phyloP scores from a whole-genome alignment of 2,329 filamentous ascomycete genomes.

The Gliomastix tumulicola region DNA sequence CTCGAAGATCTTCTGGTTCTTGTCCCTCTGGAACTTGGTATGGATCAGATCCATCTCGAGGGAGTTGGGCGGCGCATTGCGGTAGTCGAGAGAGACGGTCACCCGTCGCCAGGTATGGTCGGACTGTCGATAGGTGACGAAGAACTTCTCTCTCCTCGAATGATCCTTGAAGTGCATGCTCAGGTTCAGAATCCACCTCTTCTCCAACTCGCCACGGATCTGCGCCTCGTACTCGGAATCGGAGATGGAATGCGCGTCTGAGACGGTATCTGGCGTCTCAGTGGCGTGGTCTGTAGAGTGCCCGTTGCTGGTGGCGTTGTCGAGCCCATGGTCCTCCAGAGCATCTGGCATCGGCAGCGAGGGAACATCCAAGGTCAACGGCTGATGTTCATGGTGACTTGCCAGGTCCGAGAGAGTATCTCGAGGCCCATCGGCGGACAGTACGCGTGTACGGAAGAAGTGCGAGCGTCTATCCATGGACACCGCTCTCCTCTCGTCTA shows the following conservation, averaged over 20 bases:
- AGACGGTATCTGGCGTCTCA: background rate
- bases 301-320: too few relatives aligned
- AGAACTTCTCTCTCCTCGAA: slow-evolving; percentile 93
- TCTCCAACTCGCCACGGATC: slow-evolving; percentile 76
- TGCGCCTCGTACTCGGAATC: slow-evolving; percentile 25
- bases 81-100: slow-evolving; percentile 91
- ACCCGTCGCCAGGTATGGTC: slow-evolving; percentile 78
- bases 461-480: slow-evolving; percentile 52
- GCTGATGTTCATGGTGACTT: too few relatives aligned
- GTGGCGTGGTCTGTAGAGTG: background rate
- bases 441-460: too few relatives aligned
- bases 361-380: too few relatives aligned
- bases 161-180: slow-evolving; percentile 97
- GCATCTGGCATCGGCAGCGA: too few relatives aligned
- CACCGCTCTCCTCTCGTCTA: slow-evolving; percentile 62
- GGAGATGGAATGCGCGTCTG: background rate
- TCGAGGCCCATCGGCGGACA: too few relatives aligned
- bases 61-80: slow-evolving; percentile 69
- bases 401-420: too few relatives aligned
- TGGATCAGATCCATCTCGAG: slow-evolving; percentile 76
- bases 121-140: slow-evolving; percentile 84
- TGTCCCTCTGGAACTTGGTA: slow-evolving; percentile 81
- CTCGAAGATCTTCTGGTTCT: slow-evolving; percentile 89
- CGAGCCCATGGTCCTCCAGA: too few relatives aligned
- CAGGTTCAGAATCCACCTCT: slow-evolving; percentile 89